phyloP scores from a whole-genome alignment of 768 basidiomycete genomes.

The Arthromyces matolae region DNA sequence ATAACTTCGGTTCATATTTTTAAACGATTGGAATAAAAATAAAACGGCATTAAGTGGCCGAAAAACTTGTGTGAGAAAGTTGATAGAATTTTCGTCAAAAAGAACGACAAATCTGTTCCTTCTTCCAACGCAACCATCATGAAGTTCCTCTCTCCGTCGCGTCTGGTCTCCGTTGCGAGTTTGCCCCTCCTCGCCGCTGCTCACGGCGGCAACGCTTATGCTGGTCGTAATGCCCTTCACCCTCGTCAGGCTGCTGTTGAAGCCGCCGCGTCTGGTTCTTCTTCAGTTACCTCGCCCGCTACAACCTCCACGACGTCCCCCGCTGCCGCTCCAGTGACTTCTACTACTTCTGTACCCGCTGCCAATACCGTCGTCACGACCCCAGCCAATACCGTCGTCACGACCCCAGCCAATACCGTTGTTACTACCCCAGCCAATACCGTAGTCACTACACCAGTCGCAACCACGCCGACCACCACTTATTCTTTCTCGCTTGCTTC shows the following conservation, averaged over 20 bases:
- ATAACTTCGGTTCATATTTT: no score
- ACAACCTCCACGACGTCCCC: conserved; percentile 5
- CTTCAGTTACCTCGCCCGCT: conserved; percentile 3
- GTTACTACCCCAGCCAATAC: not conserved
- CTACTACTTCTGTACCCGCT: not conserved
- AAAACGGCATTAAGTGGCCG: conserved; percentile 17
- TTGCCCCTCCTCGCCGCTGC: conserved; percentile 42
- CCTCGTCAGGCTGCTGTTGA: conserved; percentile 12
- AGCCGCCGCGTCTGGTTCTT: conserved; percentile 8
- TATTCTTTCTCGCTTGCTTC: conserved; percentile 43
- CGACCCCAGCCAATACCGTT: no score
- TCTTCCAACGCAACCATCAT: conserved; percentile 21
- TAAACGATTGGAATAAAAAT: no score
- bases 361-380: not conserved
- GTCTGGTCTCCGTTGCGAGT: conserved; percentile 29
- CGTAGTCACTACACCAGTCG: conserved; percentile 2
- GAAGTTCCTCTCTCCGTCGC: conserved; percentile 28
- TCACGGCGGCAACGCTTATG: conserved; percentile 19
- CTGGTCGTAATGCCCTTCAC: conserved; percentile 20
- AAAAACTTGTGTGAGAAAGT: conserved; percentile 1
- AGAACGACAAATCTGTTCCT: not conserved
- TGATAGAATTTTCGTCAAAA: not conserved
- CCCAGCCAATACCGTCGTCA: conserved; percentile 16
- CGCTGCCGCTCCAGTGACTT: conserved; percentile 1
- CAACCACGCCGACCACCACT: conserved; percentile 28